These are phyloP conservation scores for Takashimella tepidaria DNA, from an alignment of 1,284 basidiomycete species.

Conservation along the genomic window DNA sequence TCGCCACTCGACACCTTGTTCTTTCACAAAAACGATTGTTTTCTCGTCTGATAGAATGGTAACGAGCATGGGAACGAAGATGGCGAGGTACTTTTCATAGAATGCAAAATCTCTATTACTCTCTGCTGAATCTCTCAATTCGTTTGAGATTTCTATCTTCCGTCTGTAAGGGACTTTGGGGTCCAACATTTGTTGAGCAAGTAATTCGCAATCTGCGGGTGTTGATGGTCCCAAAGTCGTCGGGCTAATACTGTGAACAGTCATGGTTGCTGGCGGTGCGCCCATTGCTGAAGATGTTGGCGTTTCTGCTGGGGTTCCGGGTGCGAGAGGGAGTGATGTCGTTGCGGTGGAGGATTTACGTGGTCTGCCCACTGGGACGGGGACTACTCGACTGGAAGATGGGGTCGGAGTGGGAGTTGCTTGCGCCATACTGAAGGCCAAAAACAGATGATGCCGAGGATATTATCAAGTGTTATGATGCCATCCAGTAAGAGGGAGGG, in stretches of 20 bases:
- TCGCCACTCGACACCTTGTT: slow-evolving; percentile 64
- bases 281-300: slow-evolving; percentile 27
- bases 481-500: not conserved
- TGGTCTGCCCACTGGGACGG: slow-evolving; percentile 17
- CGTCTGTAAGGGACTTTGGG: slow-evolving; percentile 19
- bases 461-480: not conserved
- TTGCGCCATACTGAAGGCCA: slow-evolving; percentile 7
- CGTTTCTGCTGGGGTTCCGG: slow-evolving; percentile 23
- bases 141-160: slow-evolving; percentile 54
- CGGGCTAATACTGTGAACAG: slow-evolving; percentile 19
- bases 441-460: no score
- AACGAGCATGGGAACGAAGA: slow-evolving; percentile 68
- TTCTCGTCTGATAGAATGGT: slow-evolving; percentile 73
- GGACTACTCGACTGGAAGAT: slow-evolving; percentile 1
- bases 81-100: slow-evolving; percentile 58
- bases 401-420: no score
- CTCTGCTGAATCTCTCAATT: slow-evolving; percentile 83
- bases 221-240: slow-evolving; percentile 34
- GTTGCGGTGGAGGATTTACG: slow-evolving; percentile 40
- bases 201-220: slow-evolving; percentile 38
- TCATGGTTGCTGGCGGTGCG: slow-evolving; percentile 24
- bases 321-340: slow-evolving; percentile 1
- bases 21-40: slow-evolving; percentile 65
- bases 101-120: slow-evolving; percentile 70
- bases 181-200: slow-evolving; percentile 39